These are phyloP conservation scores for Neoscytalidium dimidiatum DNA, from an alignment of 2,329 filamentous ascomycete genomes.

Conservation along the genomic window DNA sequence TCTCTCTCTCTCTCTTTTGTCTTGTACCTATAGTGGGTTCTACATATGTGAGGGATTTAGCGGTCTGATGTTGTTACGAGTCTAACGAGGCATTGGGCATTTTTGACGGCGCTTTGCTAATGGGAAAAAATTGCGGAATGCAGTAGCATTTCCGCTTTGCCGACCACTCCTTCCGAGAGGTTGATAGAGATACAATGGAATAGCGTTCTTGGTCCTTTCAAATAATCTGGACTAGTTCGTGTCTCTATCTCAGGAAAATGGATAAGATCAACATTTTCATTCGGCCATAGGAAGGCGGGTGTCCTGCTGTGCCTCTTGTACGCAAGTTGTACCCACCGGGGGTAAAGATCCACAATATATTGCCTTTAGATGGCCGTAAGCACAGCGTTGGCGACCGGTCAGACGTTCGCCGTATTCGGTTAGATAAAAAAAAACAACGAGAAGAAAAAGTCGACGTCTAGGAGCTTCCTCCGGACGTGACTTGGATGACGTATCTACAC, in stretches of 20 bases:
- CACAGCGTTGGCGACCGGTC: neutral
- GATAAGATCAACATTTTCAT: too few species aligned
- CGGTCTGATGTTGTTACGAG: conserved; percentile 12
- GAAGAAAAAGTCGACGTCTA: neutral
- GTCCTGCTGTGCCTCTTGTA: neutral
- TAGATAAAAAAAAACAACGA: too few species aligned
- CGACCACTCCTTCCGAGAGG: too few species aligned
- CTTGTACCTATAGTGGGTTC: neutral
- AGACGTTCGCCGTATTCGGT: neutral
- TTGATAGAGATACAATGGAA: too few species aligned
- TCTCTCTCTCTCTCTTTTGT: too few species aligned
- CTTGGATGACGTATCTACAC: neutral
- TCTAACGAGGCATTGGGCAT: conserved; percentile 12
- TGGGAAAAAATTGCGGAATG: neutral
- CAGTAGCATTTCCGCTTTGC: neutral
- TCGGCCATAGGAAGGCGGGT: neutral
- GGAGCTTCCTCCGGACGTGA: neutral
- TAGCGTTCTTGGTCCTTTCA: too few species aligned
- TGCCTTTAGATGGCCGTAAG: neutral
- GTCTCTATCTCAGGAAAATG: too few species aligned
- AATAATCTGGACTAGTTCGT: too few species aligned
- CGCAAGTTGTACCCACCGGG: neutral
- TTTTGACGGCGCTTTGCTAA: neutral
- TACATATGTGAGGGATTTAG: neutral
- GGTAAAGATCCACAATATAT: neutral